A percentile compares a stretch with the other conserved stretches of the same genome.
These are phyloP conservation scores for Amanita phalloides DNA, from an alignment of 768 basidiomycete genomes.

Conservation along the genomic window DNA sequence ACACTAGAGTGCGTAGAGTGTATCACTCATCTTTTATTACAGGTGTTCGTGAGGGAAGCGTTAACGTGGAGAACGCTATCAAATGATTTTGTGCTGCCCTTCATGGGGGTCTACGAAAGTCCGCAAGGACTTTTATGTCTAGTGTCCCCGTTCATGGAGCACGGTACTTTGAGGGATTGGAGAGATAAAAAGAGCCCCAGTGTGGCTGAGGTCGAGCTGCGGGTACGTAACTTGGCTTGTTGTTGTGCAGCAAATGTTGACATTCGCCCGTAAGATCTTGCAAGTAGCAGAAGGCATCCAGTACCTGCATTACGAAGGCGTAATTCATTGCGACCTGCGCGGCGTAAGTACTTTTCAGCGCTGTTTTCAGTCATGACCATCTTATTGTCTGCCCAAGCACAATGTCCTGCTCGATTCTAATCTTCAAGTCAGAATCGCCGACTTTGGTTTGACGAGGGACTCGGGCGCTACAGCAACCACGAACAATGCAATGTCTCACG, in stretches of 20 bases:
- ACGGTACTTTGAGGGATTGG: background rate
- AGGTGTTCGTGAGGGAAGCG: background rate
- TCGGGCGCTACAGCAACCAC: slow-evolving; percentile 1
- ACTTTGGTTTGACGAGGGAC: slow-evolving; percentile 1
- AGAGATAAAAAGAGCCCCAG: background rate
- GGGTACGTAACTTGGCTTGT: background rate
- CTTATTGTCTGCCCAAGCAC: background rate
- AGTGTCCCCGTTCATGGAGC: slow-evolving; percentile 1
- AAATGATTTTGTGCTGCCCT: background rate
- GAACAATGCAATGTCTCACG: background rate
- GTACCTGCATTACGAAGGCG: slow-evolving; percentile 1
- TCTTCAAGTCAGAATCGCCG: slow-evolving; percentile 1
- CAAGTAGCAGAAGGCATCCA: slow-evolving; percentile 1
- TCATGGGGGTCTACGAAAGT: background rate
- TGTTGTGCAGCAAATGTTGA: background rate
- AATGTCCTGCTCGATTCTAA: background rate
- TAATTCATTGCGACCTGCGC: slow-evolving; percentile 1
- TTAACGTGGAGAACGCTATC: slow-evolving; percentile 3
- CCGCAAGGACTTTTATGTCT: background rate
- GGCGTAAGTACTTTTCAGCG: background rate
- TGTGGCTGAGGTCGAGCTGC: background rate
- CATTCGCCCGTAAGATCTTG: background rate
- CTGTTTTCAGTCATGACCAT: background rate
- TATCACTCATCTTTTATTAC: background rate
- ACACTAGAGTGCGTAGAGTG: background rate